Percentiles rank a stretch among this genome's conserved stretches.
These are phyloP conservation scores for Trypanosoma brucei DNA, from an alignment of 208 protist genomes.

Conservation along the genomic window DNA sequence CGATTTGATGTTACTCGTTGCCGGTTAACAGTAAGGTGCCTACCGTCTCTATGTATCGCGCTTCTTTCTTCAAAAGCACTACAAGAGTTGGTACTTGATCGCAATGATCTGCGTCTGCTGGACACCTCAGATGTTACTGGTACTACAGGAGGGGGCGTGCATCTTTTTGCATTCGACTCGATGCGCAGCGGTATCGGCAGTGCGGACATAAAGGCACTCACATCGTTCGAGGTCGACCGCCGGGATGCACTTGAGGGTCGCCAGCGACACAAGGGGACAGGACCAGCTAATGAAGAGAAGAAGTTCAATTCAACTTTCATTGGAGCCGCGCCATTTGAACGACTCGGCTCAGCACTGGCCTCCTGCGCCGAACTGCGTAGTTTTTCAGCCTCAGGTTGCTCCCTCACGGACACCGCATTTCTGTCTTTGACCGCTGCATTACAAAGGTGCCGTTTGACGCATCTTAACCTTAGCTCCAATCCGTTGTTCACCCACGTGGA, in stretches of 20 bases:
- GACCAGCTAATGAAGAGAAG: background rate
- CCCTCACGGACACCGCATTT: slow-evolving; percentile 39
- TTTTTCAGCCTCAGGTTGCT: slow-evolving; percentile 53
- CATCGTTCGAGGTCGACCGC: slow-evolving; percentile 71
- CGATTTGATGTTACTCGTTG: slow-evolving; percentile 67
- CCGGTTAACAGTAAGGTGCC: slow-evolving; percentile 41
- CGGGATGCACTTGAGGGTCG: slow-evolving; percentile 59
- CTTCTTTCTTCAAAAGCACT: slow-evolving; percentile 29
- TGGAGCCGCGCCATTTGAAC: slow-evolving; percentile 20
- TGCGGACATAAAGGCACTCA: slow-evolving; percentile 47
- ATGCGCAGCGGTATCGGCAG: slow-evolving; percentile 30
- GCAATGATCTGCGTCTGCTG: slow-evolving; percentile 50
- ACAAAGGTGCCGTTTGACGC: slow-evolving; percentile 26
- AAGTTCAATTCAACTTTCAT: background rate
- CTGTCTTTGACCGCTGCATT: slow-evolving; percentile 16
- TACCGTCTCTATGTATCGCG: slow-evolving; percentile 27
- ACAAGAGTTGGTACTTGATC: slow-evolving; percentile 46
- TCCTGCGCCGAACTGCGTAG: slow-evolving; percentile 35
- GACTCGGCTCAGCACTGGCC: slow-evolving; percentile 48
- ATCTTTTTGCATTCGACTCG: slow-evolving; percentile 67
- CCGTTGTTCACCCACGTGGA: slow-evolving; percentile 41
- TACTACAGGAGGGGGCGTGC: slow-evolving; percentile 2
- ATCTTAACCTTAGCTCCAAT: slow-evolving; percentile 57
- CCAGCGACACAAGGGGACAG: slow-evolving; percentile 43
- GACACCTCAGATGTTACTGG: background rate